Conservation (phyloP, 306 rosid genomes). For the Coriaria nepalensis region DNA sequence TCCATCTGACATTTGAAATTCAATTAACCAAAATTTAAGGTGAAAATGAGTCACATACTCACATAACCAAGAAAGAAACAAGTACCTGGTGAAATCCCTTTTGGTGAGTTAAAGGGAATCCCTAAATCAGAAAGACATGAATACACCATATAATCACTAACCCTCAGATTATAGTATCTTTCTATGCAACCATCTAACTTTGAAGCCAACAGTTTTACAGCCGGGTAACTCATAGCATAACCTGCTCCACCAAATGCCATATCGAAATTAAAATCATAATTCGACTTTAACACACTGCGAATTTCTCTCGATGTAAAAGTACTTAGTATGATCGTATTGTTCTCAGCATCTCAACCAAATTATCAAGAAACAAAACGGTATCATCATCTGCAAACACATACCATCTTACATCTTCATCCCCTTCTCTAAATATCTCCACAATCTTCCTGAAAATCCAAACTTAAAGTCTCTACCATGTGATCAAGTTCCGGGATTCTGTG, state of each 20-base stretch:
- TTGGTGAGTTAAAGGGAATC: constrained; percentile 17
- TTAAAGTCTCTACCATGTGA: constrained; percentile 11
- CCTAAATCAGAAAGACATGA: constrained; percentile 35
- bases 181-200: constrained; percentile 25
- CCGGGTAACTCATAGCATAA: constrained; percentile 37
- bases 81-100: constrained; percentile 45
- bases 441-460: constrained; percentile 19
- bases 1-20: constrained; percentile 31
- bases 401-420: constrained; percentile 32
- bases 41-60: not conserved
- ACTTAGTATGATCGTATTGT: constrained; percentile 27
- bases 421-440: constrained; percentile 21
- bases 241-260: constrained; percentile 50
- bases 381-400: constrained; percentile 42
- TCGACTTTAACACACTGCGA: constrained; percentile 21
- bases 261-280: constrained; percentile 20
- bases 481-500: not conserved
- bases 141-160: constrained; percentile 27
- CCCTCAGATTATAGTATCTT: constrained; percentile 19
- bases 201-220: constrained; percentile 11
- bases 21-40: too few relatives aligned
- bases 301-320: constrained; percentile 25
- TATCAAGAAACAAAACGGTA: constrained; percentile 25
- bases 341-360: constrained; percentile 20
- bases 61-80: not conserved